These are phyloP conservation scores for Emiliania huxleyi DNA, from an alignment of 78 protist genomes.

Conservation along the genomic window DNA sequence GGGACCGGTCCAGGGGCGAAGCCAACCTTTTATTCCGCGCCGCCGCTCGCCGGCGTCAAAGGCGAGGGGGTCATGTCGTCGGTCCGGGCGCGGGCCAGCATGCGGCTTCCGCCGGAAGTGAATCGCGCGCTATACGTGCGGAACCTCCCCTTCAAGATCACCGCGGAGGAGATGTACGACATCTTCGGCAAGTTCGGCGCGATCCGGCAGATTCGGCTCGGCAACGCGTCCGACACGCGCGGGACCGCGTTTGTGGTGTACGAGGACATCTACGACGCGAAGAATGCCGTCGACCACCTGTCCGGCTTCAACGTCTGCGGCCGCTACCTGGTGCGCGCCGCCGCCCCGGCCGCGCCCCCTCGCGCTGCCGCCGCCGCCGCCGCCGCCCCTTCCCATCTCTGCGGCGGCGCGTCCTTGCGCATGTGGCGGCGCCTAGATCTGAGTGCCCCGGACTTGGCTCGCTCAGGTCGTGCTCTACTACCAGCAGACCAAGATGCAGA, in stretches of 20 bases:
- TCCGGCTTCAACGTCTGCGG: constrained; percentile 89
- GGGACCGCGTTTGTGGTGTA: constrained; percentile 97
- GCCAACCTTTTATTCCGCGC: no score
- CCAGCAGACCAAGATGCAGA: constrained; percentile 58
- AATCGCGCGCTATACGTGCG: constrained; percentile 86
- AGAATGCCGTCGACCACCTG: constrained; percentile 92
- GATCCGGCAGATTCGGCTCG: constrained; percentile 92
- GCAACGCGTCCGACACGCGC: constrained; percentile 80
- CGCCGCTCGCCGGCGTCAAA: no score
- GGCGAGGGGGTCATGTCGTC: no score
- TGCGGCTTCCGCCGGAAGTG: constrained; percentile 93
- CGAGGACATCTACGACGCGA: constrained; percentile 97
- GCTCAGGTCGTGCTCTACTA: constrained; percentile 80
- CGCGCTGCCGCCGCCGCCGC: neutral
- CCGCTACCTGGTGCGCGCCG: constrained; percentile 68
- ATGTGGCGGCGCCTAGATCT: no score
- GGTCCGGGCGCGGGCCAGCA: neutral
- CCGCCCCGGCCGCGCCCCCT: neutral
- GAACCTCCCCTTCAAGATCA: constrained; percentile 89
- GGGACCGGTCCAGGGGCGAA: no score
- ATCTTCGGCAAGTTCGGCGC: constrained; percentile 95
- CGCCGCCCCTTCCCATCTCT: neutral
- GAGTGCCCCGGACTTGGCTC: no score
- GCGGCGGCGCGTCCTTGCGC: no score
- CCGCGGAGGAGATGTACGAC: constrained; percentile 90